Conservation (phyloP, 75 land plant species). For the Isoetes taiwanensis region DNA sequence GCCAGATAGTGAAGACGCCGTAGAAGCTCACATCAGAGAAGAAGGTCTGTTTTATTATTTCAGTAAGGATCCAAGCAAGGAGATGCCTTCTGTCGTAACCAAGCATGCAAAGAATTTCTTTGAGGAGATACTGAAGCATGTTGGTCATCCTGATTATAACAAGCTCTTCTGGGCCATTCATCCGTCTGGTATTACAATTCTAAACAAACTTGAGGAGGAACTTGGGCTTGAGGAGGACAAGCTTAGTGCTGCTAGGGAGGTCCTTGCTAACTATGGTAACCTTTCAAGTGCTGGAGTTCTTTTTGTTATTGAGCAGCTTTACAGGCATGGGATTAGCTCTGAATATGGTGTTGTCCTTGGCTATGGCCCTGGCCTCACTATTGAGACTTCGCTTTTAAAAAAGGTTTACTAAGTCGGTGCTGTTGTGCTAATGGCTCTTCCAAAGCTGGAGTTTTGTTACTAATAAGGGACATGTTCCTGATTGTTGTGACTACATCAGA, state of each 20-base stretch:
- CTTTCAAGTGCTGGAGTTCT: constrained; percentile 28
- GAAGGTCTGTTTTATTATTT: constrained; percentile 35
- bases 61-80: constrained; percentile 24
- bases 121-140: no score
- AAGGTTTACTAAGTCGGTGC: no score
- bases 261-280: constrained; percentile 28
- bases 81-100: no score
- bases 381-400: background rate
- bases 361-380: background rate
- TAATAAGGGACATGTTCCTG: no score
- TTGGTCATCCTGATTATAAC: no score
- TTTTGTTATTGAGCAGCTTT: no score
- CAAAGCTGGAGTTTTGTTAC: no score
- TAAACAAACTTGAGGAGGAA: constrained; percentile 29
- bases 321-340: no score
- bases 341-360: background rate
- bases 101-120: no score
- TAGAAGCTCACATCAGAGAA: constrained; percentile 33
- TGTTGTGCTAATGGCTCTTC: no score
- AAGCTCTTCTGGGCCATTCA: constrained; percentile 36
- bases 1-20: constrained; percentile 27
- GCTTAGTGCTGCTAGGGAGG: constrained; percentile 13
- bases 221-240: constrained; percentile 17
- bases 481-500: no score
- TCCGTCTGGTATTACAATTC: constrained; percentile 35